Evolutionary conservation across 228 moss, liverwort and hornwort species (phyloP).

Genomic region (Sphagnum fallax): DNA sequence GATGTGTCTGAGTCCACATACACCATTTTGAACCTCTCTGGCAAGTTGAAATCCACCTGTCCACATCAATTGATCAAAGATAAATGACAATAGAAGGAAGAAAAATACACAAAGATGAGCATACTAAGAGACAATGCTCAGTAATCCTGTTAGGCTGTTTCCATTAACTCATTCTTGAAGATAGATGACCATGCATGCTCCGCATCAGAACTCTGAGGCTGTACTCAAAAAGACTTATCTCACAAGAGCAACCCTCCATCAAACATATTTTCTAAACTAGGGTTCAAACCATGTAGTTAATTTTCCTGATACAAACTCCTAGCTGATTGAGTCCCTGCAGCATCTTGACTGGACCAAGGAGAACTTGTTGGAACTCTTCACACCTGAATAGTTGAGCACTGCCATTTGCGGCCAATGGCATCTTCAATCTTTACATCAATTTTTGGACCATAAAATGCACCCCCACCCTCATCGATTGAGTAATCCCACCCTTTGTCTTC

Average conservation of each 20-base stretch:
- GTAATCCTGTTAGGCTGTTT: background rate
- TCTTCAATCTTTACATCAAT: conserved; percentile 98
- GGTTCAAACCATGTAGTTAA: too few relatives aligned
- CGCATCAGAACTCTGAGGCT: too few relatives aligned
- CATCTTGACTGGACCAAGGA: too few relatives aligned
- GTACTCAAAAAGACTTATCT: too few relatives aligned
- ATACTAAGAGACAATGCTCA: background rate
- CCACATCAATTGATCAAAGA: background rate
- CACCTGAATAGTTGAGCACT: conserved; percentile 95
- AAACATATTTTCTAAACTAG: too few relatives aligned
- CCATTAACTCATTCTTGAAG: background rate
- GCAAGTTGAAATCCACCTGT: conserved; percentile 97
- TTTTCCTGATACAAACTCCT: too few relatives aligned
- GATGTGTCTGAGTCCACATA: conserved; percentile 74
- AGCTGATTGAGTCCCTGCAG: too few relatives aligned
- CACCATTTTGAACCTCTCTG: conserved; percentile 78
- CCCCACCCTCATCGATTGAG: conserved; percentile 89
- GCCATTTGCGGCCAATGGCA: conserved; percentile 98
- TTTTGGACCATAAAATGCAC: conserved; percentile 98
- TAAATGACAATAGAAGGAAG: background rate
- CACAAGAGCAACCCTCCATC: too few relatives aligned
- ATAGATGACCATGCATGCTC: too few relatives aligned
- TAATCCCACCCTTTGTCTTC: conserved; percentile 96
- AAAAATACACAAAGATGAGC: background rate
- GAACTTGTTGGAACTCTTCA: background rate